Conservation (phyloP, 2,329 filamentous ascomycete species). For the Penicillium sp. region DNA sequence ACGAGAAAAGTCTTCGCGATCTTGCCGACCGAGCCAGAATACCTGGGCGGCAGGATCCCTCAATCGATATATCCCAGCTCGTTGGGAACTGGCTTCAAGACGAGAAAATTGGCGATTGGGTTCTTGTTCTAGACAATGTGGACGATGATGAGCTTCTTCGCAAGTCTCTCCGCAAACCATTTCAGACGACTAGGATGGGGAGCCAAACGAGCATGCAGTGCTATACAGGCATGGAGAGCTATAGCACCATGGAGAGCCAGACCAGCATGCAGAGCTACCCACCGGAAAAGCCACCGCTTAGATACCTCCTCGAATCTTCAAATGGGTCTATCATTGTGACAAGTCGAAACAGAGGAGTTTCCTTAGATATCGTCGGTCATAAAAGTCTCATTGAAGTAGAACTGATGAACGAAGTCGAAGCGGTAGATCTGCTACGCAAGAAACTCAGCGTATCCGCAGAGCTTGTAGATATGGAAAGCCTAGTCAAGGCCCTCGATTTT, state of each 20-base stretch:
- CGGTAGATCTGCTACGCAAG: slow-evolving; percentile 37
- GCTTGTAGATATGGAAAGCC: background rate
- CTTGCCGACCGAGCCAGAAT: slow-evolving; percentile 28
- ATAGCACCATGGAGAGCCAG: too few species aligned
- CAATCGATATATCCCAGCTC: slow-evolving; percentile 41
- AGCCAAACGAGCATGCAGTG: too few species aligned
- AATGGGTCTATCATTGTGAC: slow-evolving; percentile 30
- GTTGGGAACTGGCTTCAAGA: slow-evolving; percentile 32
- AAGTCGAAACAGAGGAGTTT: slow-evolving; percentile 20
- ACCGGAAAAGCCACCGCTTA: slow-evolving; percentile 1
- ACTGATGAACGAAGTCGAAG: slow-evolving; percentile 35
- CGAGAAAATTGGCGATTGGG: slow-evolving; percentile 26
- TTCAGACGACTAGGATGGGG: background rate
- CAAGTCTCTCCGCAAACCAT: background rate
- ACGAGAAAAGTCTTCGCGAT: background rate
- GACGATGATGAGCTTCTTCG: slow-evolving; percentile 23
- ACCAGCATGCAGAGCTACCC: background rate
- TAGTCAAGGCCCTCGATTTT: slow-evolving; percentile 30
- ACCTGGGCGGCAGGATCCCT: slow-evolving; percentile 36
- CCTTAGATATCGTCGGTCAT: slow-evolving; percentile 13
- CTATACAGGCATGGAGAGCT: background rate
- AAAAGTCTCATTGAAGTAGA: slow-evolving; percentile 25
- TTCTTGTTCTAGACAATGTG: slow-evolving; percentile 16
- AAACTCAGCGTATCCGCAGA: slow-evolving; percentile 27
- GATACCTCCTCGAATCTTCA: slow-evolving; percentile 24